Evolutionary conservation across 2,329 filamentous ascomycete genomes (phyloP), one percentile per base, ranked within the genome.

Genomic region (Sporothrix sp.): DNA sequence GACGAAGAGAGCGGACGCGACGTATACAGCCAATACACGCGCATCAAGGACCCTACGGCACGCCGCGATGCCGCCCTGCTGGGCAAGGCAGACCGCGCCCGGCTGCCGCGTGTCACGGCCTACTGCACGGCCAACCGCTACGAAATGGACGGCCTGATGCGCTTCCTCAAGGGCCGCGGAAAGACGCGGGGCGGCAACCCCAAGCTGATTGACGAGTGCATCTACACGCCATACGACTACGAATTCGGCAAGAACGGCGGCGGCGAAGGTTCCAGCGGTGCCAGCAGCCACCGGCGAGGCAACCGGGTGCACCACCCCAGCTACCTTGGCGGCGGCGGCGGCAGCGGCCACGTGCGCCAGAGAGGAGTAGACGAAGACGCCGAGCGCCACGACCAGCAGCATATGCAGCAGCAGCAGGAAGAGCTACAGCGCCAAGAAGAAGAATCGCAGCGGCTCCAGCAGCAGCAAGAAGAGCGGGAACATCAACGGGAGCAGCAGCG

Each of bases 111-210:
- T 55, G 93, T 98, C 13, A 97, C 93, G 35, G 93, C 93, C 33
- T 98, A 97, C 69, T 97, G 91, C 63, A 96, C 93, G 1, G 89
- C 93, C 10, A 89, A 88, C 62, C 84, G 84, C 48, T 97, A 97
- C 67, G 82, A 91, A 59, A 81, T 96, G 70, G 91, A 97, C 32
- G 84, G 84, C 3, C 71, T 97, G 55, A 87, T 95, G 79, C 83
- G 85, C 39, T 98, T 91, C 62, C 70, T 98, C 55, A 98, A 98
- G 65, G 87, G 88, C 27, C 78, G 87, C 53, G 78, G 79, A 40
- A 87, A 86, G 66, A 79, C 79, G 28, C 79, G 87, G 59, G 87
- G 87, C 16, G 81, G 90, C 14, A 85, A 82, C 54, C 91, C 93
- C 1, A 97, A 96, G 67, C 71, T 93, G 52, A 96, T 96, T 59